Percentiles rank a stretch among this genome's conserved stretches.
Conservation (phyloP, 495 filamentous ascomycete genomes). For the Apodospora peruviana region DNA sequence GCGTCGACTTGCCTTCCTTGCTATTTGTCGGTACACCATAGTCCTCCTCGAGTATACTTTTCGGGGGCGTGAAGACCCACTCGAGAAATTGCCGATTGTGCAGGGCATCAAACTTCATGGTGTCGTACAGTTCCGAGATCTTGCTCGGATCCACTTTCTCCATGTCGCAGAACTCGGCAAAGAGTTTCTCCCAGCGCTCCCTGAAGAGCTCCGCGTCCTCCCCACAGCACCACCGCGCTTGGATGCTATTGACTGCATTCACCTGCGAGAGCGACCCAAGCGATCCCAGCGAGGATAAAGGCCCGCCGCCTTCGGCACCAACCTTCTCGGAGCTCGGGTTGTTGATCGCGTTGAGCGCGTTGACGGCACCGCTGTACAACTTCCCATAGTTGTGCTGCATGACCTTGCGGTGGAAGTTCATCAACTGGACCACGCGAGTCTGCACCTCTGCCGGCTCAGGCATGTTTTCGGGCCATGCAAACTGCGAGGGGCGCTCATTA, state of each 20-base stretch:
- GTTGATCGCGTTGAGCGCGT: slow-evolving; percentile 51
- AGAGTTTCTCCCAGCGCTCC: slow-evolving; percentile 98
- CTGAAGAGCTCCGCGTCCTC: slow-evolving; percentile 93
- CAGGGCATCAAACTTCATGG: slow-evolving; percentile 97
- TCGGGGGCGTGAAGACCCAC: slow-evolving; percentile 88
- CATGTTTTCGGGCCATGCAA: slow-evolving; percentile 95
- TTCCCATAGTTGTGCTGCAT: slow-evolving; percentile 89
- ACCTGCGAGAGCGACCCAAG: slow-evolving; percentile 48
- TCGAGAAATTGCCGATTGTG: slow-evolving; percentile 97
- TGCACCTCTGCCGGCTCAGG: slow-evolving; percentile 90
- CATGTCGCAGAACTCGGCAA: slow-evolving; percentile 89
- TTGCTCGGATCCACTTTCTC: slow-evolving; percentile 98
- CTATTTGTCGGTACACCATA: slow-evolving; percentile 34
- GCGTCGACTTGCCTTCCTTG: slow-evolving; percentile 29
- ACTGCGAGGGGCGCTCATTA: slow-evolving; percentile 81
- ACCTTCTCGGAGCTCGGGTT: slow-evolving; percentile 37
- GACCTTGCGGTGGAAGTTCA: slow-evolving; percentile 92
- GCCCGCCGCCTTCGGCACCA: slow-evolving; percentile 19
- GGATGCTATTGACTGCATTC: slow-evolving; percentile 60
- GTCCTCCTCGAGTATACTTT: slow-evolving; percentile 61
- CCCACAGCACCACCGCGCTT: slow-evolving; percentile 91
- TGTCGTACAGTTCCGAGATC: slow-evolving; percentile 95
- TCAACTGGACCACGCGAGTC: slow-evolving; percentile 84
- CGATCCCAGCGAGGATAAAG: slow-evolving; percentile 28
- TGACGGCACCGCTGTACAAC: slow-evolving; percentile 58